Conservation (phyloP, 2,329 filamentous ascomycete genomes). For the Ilyonectria robusta region DNA sequence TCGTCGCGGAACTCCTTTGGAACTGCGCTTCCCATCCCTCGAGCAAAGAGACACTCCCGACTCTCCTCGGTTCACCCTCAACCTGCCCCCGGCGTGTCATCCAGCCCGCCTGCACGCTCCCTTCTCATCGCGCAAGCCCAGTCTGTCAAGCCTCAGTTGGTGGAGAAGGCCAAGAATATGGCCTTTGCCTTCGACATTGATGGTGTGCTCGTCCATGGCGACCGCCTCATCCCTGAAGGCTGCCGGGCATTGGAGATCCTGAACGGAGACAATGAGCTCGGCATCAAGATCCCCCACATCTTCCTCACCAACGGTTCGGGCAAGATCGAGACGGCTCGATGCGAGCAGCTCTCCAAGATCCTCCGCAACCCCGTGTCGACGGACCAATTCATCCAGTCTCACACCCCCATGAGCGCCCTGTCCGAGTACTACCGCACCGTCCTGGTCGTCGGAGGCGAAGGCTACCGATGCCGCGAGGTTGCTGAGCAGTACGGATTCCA, state of each 20-base stretch:
- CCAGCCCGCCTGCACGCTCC: conserved; percentile 69
- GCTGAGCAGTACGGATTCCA: conserved; percentile 79
- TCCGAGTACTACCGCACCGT: conserved; percentile 84
- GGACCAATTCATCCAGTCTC: conserved; percentile 80
- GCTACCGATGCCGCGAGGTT: conserved; percentile 73
- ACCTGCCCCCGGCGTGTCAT: conserved; percentile 64
- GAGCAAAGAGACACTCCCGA: conserved; percentile 77
- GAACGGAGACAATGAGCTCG: conserved; percentile 79
- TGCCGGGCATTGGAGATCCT: conserved; percentile 79
- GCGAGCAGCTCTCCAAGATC: conserved; percentile 77
- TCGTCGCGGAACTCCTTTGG: conserved; percentile 84
- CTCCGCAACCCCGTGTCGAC: conserved; percentile 45
- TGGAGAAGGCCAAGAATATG: conserved; percentile 81
- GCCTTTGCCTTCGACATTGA: conserved; percentile 88
- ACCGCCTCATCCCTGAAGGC: conserved; percentile 83
- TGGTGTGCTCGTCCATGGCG: conserved; percentile 87
- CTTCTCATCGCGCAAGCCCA: conserved; percentile 71
- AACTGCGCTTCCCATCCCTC: conserved; percentile 79
- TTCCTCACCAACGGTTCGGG: conserved; percentile 94
- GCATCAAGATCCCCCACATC: conserved; percentile 90
- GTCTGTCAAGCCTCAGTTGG: conserved; percentile 76
- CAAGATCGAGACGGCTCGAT: conserved; percentile 89
- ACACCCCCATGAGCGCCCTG: conserved; percentile 84
- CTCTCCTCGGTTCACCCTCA: conserved; percentile 70
- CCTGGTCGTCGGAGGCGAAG: conserved; percentile 81